Base-by-base conservation (phyloP, 2,329 filamentous ascomycete genomes). In the Aspergillus calidoustus region DNA sequence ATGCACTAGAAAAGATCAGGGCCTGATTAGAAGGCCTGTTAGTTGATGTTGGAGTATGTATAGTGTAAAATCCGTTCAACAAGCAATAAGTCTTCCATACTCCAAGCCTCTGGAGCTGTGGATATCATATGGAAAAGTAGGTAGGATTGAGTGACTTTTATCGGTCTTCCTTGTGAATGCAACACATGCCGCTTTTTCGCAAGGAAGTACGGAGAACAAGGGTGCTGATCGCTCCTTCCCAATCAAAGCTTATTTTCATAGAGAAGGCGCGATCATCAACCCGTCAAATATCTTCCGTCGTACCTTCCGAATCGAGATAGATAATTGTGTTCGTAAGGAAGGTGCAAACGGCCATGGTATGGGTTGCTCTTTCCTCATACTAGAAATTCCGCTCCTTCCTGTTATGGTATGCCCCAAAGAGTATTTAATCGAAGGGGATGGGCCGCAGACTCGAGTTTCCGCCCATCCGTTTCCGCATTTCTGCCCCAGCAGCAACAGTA, bases 401-500 rank as follows among this genome's bases (percentile, higher is more conserved):
- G 43, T 54, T 56, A n/a, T 17, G 28, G 19, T 23, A 43, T 44
- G 38, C 7, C 19, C 25, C 9, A 15, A 13, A 19, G n/a, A 22
- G 15, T 6, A 22, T n/a, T 54, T 75, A 82, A 69, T 82, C 80
- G 66, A 82, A 82, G 6, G 80, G 80, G 67, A 82, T 81, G 43
- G 78, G 77, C 25, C 79, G 77, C 61, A 99, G 76, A 91, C 93
- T 84, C 46, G 80, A 83, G 43, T 23, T 38, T 17, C 84, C 88
- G 31, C 84, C 86, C 68, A 83, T 83, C 58, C 83, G 84, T 81
- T 96, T 98, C 82, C 86, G 89, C 84, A 91, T 89, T 79, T 97
- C 94, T 68, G 93, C 89, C 15, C 92, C 92, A 0, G 95, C 96
- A 30, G 93, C 96, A 60, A 98, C 85, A 57, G 92, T 94, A 73